Conservation (phyloP, 768 basidiomycete genomes). For the Asterophora lycoperdoides region DNA sequence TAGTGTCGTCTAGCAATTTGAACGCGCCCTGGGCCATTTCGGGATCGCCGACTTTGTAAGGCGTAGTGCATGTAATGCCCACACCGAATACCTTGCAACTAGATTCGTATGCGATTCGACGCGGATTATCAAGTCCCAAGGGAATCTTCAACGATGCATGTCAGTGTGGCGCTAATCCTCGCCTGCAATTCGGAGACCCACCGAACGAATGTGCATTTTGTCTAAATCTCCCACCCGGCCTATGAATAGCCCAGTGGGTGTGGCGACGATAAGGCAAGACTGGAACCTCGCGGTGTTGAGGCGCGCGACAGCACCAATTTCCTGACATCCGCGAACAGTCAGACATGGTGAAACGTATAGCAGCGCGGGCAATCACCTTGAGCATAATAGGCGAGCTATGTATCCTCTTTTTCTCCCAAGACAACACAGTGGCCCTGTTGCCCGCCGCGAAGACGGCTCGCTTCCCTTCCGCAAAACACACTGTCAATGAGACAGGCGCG, state of each 20-base stretch:
- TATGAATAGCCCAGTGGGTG: slow-evolving; percentile 51
- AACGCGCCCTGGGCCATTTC: slow-evolving; percentile 51
- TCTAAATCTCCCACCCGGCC: slow-evolving; percentile 65
- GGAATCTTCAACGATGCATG: slow-evolving; percentile 44
- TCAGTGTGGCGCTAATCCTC: slow-evolving; percentile 3
- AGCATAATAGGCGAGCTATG: slow-evolving; percentile 68
- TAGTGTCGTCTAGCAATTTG: slow-evolving; percentile 59
- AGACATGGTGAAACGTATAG: neutral
- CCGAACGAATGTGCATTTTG: slow-evolving; percentile 79
- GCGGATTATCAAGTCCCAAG: slow-evolving; percentile 70
- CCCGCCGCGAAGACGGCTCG: slow-evolving; percentile 67
- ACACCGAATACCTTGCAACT: slow-evolving; percentile 59
- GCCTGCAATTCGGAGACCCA: slow-evolving; percentile 26
- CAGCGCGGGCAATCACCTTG: slow-evolving; percentile 38
- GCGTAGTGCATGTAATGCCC: slow-evolving; percentile 50
- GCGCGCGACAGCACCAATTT: slow-evolving; percentile 47
- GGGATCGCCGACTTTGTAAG: slow-evolving; percentile 49
- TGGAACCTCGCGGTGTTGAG: slow-evolving; percentile 47
- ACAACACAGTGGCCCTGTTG: slow-evolving; percentile 64
- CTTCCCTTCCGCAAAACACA: slow-evolving; percentile 50
- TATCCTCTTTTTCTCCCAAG: slow-evolving; percentile 60
- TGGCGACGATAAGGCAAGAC: slow-evolving; percentile 56
- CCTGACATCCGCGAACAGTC: slow-evolving; percentile 26
- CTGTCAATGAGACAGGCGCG: slow-evolving; percentile 58
- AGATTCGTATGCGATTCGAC: slow-evolving; percentile 58